Percentiles rank a stretch among this genome's conserved stretches.
phyloP scores from a whole-genome alignment of 805 yeast species.

The Suhomyces kilbournensis region DNA sequence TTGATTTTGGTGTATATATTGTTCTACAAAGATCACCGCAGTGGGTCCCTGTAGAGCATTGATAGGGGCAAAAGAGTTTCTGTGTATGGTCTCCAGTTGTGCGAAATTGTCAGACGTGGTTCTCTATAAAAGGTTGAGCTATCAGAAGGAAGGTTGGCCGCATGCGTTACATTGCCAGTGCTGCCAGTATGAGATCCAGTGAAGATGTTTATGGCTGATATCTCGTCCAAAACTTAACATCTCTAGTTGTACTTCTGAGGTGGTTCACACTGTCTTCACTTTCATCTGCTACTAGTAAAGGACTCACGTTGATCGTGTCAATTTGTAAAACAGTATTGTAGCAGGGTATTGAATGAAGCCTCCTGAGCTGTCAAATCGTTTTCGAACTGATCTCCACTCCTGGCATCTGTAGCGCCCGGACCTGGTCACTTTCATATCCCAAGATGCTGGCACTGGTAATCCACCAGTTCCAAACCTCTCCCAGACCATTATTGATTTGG shows the following conservation, averaged over 20 bases:
- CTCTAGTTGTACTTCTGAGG: neutral
- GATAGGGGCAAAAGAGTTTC: neutral
- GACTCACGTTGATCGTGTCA: too few species aligned
- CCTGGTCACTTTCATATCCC: constrained; percentile 48
- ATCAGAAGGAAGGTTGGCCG: neutral
- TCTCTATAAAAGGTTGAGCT: neutral
- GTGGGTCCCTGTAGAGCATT: neutral
- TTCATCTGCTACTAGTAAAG: too few species aligned
- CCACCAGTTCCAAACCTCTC: too few species aligned
- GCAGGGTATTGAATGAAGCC: too few species aligned
- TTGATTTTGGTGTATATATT: too few species aligned
- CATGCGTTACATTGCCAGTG: neutral
- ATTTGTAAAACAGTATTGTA: too few species aligned
- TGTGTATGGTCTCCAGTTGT: neutral
- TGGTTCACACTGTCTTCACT: neutral
- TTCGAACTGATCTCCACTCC: too few species aligned
- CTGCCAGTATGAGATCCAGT: too few species aligned
- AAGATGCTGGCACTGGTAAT: constrained; percentile 55
- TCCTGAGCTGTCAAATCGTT: too few species aligned
- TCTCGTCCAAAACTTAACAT: neutral
- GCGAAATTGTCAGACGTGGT: neutral
- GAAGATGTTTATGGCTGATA: neutral
- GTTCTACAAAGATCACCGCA: too few species aligned
- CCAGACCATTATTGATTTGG: too few species aligned
- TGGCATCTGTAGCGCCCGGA: too few species aligned